phyloP scores from a whole-genome alignment of 73 alveolate species.

The Blepharisma stoltei region DNA sequence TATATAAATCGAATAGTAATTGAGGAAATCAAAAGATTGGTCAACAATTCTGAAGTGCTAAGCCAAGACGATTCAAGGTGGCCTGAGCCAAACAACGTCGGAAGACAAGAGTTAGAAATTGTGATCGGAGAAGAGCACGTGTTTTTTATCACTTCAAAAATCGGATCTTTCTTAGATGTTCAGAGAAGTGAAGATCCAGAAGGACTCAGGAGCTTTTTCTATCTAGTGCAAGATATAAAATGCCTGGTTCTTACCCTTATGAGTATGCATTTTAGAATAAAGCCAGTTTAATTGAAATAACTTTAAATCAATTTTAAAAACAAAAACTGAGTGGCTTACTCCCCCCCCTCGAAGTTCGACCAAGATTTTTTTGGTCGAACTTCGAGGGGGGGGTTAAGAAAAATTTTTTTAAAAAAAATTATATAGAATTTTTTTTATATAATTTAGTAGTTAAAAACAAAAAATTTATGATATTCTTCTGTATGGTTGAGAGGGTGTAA shows the following conservation, averaged over 20 bases:
- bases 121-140: slow-evolving; percentile 70
- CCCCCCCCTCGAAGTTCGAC: no score
- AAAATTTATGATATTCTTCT: no score
- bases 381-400: no score
- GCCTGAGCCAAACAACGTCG: slow-evolving; percentile 87
- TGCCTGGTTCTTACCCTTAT: slow-evolving; percentile 79
- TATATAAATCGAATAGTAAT: slow-evolving; percentile 70
- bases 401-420: no score
- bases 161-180: slow-evolving; percentile 82
- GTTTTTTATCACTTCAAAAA: slow-evolving; percentile 76
- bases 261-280: slow-evolving; percentile 89
- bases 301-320: slow-evolving; percentile 23
- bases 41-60: slow-evolving; percentile 77
- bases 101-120: slow-evolving; percentile 95
- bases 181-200: slow-evolving; percentile 86
- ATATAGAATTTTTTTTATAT: no score
- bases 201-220: slow-evolving; percentile 81
- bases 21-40: slow-evolving; percentile 69
- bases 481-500: no score
- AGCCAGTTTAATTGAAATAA: slow-evolving; percentile 38
- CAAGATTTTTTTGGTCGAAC: no score
- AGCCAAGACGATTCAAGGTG: slow-evolving; percentile 82
- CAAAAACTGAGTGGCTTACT: no score
- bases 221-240: slow-evolving; percentile 79
- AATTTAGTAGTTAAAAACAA: no score